Evolutionary conservation across 176 grass and related monocot species (phyloP), one percentile per base, ranked within the genome.

Genomic region (Areca catechu): DNA sequence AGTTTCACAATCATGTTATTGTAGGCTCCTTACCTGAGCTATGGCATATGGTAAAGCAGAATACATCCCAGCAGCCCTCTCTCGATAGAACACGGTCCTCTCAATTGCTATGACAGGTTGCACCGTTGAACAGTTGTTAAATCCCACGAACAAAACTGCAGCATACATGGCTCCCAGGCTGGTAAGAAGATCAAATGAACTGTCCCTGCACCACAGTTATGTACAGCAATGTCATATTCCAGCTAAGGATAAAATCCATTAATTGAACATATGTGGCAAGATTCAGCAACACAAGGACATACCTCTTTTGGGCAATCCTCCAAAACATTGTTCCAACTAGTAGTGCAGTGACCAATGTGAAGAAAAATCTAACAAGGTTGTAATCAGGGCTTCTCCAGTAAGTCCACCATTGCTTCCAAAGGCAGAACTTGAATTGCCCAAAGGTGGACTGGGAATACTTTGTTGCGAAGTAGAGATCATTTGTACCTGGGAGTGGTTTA

Each of bases 331-430:
- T 23, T 47, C 85, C 89, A 60, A 93, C 58, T 53, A 93, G 12
- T 56, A 82, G 19, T 61, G 90, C 69, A 54, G 79, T 78, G 72
- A 85, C 18, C 30, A 83, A 9, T 24, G 83, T 71, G 75, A 76
- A 89, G 22, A 83, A 54, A 63, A 86, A 30, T 57, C 90, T 85
- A 59, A 80, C 79, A 53, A 86, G 71, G 34, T 89, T 95, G 60
- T 89, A 95, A 52, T 79, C 61, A 66, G 90, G 85, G 64, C 72
- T 81, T 79, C 85, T 85, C 90, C 90, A 95, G 50, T 95, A 95
- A 68, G 82, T 75, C 79, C 74, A 78, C 68, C 66, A 80, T 55
- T 95, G 90, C 69, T 89, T 95, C 90, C 85, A 89, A 27, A 89
- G 68, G 50, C 90, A 89, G 27, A 66, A 50, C 61, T 63, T 80